These are phyloP conservation scores for Clonostachys solani DNA, from an alignment of 2,329 filamentous ascomycete species.

Conservation along the genomic window DNA sequence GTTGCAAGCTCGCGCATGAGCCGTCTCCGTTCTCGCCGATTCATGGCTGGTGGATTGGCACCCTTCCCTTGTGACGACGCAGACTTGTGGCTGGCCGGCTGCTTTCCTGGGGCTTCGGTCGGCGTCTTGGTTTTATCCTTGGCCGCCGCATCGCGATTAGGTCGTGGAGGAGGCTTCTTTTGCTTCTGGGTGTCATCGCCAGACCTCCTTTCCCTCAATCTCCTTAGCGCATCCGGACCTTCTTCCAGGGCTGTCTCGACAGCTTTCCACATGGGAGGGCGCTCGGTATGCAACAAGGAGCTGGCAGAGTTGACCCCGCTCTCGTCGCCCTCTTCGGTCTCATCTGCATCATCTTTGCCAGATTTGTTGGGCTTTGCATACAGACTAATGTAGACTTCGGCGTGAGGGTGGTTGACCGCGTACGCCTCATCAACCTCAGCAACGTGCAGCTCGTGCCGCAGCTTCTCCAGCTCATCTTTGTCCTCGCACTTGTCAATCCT, in stretches of 20 bases:
- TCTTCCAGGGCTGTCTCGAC: constrained; percentile 62
- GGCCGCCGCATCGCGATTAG: neutral
- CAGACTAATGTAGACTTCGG: constrained; percentile 65
- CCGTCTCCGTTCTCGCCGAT: constrained; percentile 26
- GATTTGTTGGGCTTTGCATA: constrained; percentile 31
- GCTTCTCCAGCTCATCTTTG: constrained; percentile 41
- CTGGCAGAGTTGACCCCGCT: constrained; percentile 1
- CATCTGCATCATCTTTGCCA: constrained; percentile 32
- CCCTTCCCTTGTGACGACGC: constrained; percentile 6
- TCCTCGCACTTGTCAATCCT: constrained; percentile 48
- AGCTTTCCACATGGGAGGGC: constrained; percentile 61
- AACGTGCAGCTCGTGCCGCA: constrained; percentile 58
- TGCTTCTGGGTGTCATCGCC: constrained; percentile 6
- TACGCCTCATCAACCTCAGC: constrained; percentile 75
- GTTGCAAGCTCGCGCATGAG: constrained; percentile 26
- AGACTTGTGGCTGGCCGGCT: neutral
- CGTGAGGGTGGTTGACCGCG: constrained; percentile 65
- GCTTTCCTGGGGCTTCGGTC: neutral
- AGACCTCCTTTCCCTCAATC: constrained; percentile 47
- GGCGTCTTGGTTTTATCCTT: neutral
- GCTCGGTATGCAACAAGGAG: constrained; percentile 32
- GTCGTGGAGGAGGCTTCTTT: neutral
- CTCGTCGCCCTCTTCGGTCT: constrained; percentile 32
- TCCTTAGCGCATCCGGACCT: constrained; percentile 45
- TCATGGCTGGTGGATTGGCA: constrained; percentile 18